These are phyloP conservation scores for Thelephora terrestris DNA, from an alignment of 1,284 basidiomycete species.

Conservation along the genomic window DNA sequence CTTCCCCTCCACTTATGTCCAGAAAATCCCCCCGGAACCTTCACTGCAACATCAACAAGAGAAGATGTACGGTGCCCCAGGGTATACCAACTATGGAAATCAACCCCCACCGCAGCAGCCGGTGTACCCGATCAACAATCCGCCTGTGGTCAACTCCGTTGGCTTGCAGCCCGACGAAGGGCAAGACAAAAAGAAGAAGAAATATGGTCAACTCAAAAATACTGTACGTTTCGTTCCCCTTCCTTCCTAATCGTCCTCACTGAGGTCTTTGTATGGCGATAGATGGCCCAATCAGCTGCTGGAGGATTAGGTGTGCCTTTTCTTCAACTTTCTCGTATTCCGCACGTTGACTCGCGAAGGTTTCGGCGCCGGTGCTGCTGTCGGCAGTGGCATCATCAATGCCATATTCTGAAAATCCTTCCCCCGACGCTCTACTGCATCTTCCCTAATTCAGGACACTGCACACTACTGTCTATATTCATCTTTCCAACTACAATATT, in stretches of 20 bases:
- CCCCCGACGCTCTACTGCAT: not conserved
- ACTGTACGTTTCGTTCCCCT: conserved; percentile 33
- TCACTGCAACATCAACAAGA: conserved; percentile 9
- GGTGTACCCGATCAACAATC: conserved; percentile 5
- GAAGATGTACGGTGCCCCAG: conserved; percentile 26
- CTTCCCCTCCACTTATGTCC: conserved; percentile 56
- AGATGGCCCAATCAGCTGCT: conserved; percentile 59
- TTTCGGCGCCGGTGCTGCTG: conserved; percentile 24
- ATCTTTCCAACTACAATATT: too few species aligned
- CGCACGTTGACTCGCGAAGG: conserved; percentile 7
- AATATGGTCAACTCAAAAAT: conserved; percentile 47
- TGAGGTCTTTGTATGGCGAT: conserved; percentile 1
- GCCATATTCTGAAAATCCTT: conserved; percentile 26
- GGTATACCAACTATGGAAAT: conserved; percentile 20
- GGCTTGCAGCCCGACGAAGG: conserved; percentile 26
- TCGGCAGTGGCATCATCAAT: conserved; percentile 29
- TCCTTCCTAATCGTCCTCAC: not conserved
- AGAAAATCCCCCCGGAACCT: conserved; percentile 27
- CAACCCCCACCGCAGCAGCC: conserved; percentile 24
- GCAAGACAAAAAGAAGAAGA: conserved; percentile 44
- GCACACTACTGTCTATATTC: too few species aligned
- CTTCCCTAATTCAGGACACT: not conserved
- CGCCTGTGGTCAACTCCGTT: conserved; percentile 17
- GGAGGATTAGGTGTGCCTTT: conserved; percentile 46
- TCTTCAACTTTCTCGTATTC: conserved; percentile 1